Percentiles rank a stretch among this genome's conserved stretches.
phyloP scores from a whole-genome alignment of 2,329 filamentous ascomycete genomes.

The Fusarium ambrosium region DNA sequence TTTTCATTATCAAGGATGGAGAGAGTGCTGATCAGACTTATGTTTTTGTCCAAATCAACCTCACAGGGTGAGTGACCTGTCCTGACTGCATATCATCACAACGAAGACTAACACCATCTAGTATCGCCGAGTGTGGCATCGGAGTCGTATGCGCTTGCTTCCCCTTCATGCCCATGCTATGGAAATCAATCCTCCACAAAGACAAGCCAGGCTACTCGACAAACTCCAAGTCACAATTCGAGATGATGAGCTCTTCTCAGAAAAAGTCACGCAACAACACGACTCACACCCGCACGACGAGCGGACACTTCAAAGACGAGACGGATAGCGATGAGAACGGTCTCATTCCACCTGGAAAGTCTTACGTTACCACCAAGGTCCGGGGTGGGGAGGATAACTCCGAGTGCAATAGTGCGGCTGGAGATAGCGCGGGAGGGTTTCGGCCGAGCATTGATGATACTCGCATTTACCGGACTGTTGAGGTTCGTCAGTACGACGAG shows the following conservation, averaged over 20 bases:
- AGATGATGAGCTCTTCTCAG: slow-evolving; percentile 30
- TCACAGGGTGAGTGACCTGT: slow-evolving; percentile 21
- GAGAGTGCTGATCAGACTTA: slow-evolving; percentile 32
- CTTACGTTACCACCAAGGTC: slow-evolving; percentile 18
- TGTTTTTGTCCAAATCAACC: slow-evolving; percentile 30
- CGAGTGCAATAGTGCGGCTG: neutral
- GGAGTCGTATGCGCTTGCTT: slow-evolving; percentile 35
- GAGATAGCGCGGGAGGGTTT: neutral
- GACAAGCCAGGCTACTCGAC: slow-evolving; percentile 30
- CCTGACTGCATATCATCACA: neutral
- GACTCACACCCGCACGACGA: neutral
- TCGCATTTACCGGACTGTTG: slow-evolving; percentile 25
- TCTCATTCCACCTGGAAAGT: slow-evolving; percentile 20
- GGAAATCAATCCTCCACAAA: slow-evolving; percentile 34
- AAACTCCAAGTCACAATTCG: slow-evolving; percentile 25
- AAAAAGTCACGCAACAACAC: slow-evolving; percentile 16
- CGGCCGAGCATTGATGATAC: slow-evolving; percentile 18
- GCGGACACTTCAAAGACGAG: slow-evolving; percentile 11
- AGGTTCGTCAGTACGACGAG: slow-evolving; percentile 27
- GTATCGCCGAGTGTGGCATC: slow-evolving; percentile 33
- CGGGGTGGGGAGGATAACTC: neutral
- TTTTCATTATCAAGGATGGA: slow-evolving; percentile 28
- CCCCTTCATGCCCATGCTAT: slow-evolving; percentile 34
- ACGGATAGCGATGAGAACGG: slow-evolving; percentile 29
- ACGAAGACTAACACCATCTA: neutral